Base-by-base conservation (phyloP, 768 basidiomycete species). In the Atractiella rhizophila region DNA sequence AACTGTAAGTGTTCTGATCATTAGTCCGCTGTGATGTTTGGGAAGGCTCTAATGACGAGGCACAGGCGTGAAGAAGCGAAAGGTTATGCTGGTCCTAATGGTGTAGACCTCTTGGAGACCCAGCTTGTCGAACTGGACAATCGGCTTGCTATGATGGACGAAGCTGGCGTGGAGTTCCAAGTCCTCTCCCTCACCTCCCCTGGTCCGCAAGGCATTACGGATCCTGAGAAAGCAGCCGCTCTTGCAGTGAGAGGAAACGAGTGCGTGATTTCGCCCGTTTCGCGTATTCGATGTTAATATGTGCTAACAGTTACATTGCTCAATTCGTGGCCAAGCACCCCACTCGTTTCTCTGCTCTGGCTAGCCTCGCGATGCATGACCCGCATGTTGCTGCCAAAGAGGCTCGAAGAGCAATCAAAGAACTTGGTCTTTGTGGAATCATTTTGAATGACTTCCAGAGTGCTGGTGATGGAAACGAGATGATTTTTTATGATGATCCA, bases 291-390 rank as follows among this genome's bases (percentile, higher is more conserved):
- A n/a, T n/a, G n/a, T n/a, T n/a, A n/a, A n/a, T n/a, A n/a, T n/a
- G n/a, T n/a, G n/a, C n/a, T n/a, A n/a, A n/a, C n/a, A n/a, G n/a
- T n/a, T n/a, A n/a, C n/a, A n/a, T n/a, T n/a, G n/a, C n/a, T n/a
- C n/a, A n/a, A n/a, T n/a, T n/a, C n/a, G n/a, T n/a, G n/a, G 44
- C 43, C 42, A 24, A 27, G 5, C 38, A 43, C 42, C 29, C 29
- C 4, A 35, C 34, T 24, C 42, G 44, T 9, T 45, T 45, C 29
- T 39, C 32, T 24, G 47, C 35, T 29, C 41, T 48, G 18, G 47
- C 47, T 20, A 38, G 43, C 13, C 38, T 48, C 21, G 39, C 44
- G 2, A 48, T 48, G 47, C 47, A 48, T 31, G 45, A 48, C 28
- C 47, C 47, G 18, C 18, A 40, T 16, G 34, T 37, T 24, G 47